phyloP scores from a whole-genome alignment of 495 filamentous ascomycete species.

The Aspergillus wentii region DNA sequence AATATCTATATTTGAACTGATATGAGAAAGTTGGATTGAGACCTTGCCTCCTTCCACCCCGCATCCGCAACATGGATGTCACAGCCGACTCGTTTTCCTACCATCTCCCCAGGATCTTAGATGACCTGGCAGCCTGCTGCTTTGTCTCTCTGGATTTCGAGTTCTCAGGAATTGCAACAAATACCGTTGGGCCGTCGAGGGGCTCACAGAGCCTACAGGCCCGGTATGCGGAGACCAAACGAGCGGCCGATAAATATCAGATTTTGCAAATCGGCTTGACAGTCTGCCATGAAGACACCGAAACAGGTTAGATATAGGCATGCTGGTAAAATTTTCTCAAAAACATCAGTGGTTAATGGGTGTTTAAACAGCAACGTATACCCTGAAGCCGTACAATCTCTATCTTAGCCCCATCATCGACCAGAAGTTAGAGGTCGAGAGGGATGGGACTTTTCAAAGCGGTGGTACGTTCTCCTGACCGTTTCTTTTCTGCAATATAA shows the following conservation, averaged over 20 bases:
- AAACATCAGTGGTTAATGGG: too few relatives aligned
- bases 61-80: conserved; percentile 57
- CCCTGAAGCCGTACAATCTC: conserved; percentile 65
- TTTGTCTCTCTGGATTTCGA: conserved; percentile 77
- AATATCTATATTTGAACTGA: background rate
- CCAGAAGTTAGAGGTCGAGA: conserved; percentile 47
- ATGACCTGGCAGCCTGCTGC: conserved; percentile 50
- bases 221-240: conserved; percentile 60
- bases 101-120: conserved; percentile 54
- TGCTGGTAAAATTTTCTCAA: too few relatives aligned
- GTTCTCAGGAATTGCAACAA: conserved; percentile 60
- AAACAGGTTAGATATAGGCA: conserved; percentile 27
- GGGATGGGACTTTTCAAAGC: conserved; percentile 49
- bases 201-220: conserved; percentile 50
- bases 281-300: conserved; percentile 50
- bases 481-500: background rate
- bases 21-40: too few relatives aligned
- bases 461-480: conserved; percentile 29
- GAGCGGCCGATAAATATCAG: conserved; percentile 64
- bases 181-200: conserved; percentile 16
- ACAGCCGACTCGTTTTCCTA: conserved; percentile 46
- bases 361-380: conserved; percentile 47
- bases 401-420: conserved; percentile 52
- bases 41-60: background rate
- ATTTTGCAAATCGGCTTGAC: conserved; percentile 76